These are phyloP conservation scores for Erodium moschatum DNA, from an alignment of 441 rosid species.

Conservation along the genomic window DNA sequence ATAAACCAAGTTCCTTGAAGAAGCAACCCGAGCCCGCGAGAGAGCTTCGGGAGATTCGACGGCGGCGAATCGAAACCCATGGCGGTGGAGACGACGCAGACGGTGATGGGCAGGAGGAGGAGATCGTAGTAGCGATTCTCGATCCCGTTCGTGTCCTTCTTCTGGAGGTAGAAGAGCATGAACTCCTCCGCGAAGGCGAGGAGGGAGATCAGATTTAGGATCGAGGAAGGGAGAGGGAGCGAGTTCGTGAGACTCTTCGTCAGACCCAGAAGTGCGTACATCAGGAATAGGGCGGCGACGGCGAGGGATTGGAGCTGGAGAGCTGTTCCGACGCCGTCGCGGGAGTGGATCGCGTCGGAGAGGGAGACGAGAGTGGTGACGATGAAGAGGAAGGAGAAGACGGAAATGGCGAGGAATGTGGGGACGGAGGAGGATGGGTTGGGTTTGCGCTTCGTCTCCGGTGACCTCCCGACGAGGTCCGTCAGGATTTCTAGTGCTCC, in stretches of 20 bases:
- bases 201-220: conserved; percentile 43
- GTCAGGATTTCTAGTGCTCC: conserved; percentile 44
- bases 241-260: conserved; percentile 23
- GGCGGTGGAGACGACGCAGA: conserved; percentile 49
- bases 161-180: conserved; percentile 51
- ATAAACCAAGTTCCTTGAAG: conserved; percentile 84
- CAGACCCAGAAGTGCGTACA: conserved; percentile 43
- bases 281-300: conserved; percentile 40
- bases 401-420: conserved; percentile 23
- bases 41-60: conserved; percentile 33
- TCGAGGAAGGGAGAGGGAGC: conserved; percentile 32
- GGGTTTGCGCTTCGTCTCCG: conserved; percentile 18
- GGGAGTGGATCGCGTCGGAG: conserved; percentile 36
- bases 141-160: conserved; percentile 56
- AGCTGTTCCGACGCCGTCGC: conserved; percentile 54
- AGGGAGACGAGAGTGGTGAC: conserved; percentile 48
- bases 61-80: conserved; percentile 36
- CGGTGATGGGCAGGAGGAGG: conserved; percentile 58
- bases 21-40: conserved; percentile 61
- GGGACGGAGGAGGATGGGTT: conserved; percentile 21
- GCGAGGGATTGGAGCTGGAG: conserved; percentile 58
- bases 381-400: conserved; percentile 41
- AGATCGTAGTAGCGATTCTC: conserved; percentile 80
- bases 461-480: conserved; percentile 26
- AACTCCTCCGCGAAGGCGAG: conserved; percentile 73